Conservation (phyloP, 2,329 filamentous ascomycete genomes). For the Xylariaceae sp. region DNA sequence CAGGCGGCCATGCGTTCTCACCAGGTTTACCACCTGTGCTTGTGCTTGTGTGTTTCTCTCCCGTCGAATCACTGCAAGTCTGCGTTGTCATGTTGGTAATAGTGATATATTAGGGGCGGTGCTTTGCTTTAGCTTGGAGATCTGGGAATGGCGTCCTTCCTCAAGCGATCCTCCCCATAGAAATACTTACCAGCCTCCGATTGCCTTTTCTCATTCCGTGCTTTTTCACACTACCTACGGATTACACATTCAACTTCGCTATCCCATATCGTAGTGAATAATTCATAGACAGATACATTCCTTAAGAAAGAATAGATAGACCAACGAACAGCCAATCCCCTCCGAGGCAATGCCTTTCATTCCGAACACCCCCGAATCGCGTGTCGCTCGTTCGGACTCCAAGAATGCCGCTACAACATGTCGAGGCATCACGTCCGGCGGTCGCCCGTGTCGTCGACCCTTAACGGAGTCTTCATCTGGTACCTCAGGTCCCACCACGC, state of each 20-base stretch:
- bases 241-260: neutral
- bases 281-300: neutral
- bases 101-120: slow-evolving; percentile 5
- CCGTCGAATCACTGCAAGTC: slow-evolving; percentile 13
- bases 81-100: slow-evolving; percentile 7
- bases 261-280: no score
- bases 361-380: slow-evolving; percentile 72
- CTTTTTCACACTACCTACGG: neutral
- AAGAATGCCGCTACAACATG: slow-evolving; percentile 81
- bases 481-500: slow-evolving; percentile 25
- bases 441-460: slow-evolving; percentile 75
- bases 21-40: neutral
- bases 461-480: slow-evolving; percentile 40
- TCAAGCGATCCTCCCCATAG: neutral
- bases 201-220: neutral
- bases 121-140: neutral
- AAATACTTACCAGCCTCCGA: neutral
- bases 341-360: slow-evolving; percentile 55
- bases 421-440: slow-evolving; percentile 75
- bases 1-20: neutral
- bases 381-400: slow-evolving; percentile 74
- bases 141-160: neutral
- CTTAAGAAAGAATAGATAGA: neutral
- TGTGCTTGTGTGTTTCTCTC: slow-evolving; percentile 5
- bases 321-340: neutral